phyloP scores from a whole-genome alignment of 257 asterid genomes.

The Paraleonurus japonicus region DNA sequence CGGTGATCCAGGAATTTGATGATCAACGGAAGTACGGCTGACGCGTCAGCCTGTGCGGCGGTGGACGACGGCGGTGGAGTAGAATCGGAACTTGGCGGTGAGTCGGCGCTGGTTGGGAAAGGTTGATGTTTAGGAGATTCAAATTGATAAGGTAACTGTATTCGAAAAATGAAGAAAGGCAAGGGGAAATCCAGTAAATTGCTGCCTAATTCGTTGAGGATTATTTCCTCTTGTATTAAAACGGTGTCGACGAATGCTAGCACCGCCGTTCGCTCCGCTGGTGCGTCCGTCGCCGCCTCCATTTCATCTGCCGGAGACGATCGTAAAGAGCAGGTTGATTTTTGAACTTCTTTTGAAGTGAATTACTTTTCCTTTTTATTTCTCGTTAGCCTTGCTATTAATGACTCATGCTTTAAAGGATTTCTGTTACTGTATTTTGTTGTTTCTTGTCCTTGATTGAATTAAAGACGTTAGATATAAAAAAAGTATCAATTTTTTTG shows the following conservation, averaged over 20 bases:
- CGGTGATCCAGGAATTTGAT: constrained; percentile 44
- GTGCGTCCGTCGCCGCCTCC: constrained; percentile 69
- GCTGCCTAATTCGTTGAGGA: constrained; percentile 66
- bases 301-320: constrained; percentile 54
- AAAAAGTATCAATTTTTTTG: background rate
- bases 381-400: background rate
- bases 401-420: constrained; percentile 1
- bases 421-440: constrained; percentile 12
- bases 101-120: constrained; percentile 40
- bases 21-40: constrained; percentile 36
- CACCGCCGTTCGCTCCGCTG: constrained; percentile 73
- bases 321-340: constrained; percentile 69
- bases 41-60: constrained; percentile 57
- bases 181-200: constrained; percentile 56
- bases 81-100: constrained; percentile 34
- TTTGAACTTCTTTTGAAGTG: background rate
- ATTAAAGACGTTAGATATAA: constrained; percentile 18
- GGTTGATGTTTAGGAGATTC: constrained; percentile 24
- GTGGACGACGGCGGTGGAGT: constrained; percentile 55
- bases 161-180: constrained; percentile 45
- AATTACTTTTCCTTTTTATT: background rate
- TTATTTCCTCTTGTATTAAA: constrained; percentile 67
- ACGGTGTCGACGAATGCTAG: constrained; percentile 75
- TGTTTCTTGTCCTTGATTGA: constrained; percentile 21
- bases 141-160: background rate